These are phyloP conservation scores for Carpinus viminea DNA, from an alignment of 306 rosid genomes.

Conservation along the genomic window DNA sequence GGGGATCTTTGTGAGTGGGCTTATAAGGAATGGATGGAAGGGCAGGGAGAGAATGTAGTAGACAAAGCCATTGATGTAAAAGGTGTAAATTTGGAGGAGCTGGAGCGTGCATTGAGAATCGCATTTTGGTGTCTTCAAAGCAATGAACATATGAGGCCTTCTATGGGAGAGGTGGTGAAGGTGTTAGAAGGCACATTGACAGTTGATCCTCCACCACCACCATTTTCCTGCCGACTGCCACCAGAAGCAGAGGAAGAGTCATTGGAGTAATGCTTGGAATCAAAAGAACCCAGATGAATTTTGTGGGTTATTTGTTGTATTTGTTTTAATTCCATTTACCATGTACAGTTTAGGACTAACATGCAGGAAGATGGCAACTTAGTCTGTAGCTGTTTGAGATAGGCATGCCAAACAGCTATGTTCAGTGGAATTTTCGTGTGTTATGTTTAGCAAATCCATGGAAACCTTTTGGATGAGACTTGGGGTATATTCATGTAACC, in stretches of 20 bases:
- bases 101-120: constrained; percentile 61
- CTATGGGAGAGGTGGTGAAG: constrained; percentile 78
- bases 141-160: constrained; percentile 60
- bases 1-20: constrained; percentile 54
- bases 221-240: constrained; percentile 37
- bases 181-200: constrained; percentile 66
- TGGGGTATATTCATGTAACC: too few relatives aligned
- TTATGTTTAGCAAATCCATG: too few relatives aligned
- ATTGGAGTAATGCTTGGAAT: constrained; percentile 38
- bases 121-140: constrained; percentile 84
- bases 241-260: constrained; percentile 32
- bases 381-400: constrained; percentile 3
- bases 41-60: constrained; percentile 41
- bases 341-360: constrained; percentile 60
- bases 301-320: constrained; percentile 11
- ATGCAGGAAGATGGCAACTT: constrained; percentile 34
- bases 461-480: too few relatives aligned
- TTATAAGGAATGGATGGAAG: constrained; percentile 65
- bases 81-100: constrained; percentile 46
- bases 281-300: constrained; percentile 26
- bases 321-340: constrained; percentile 25
- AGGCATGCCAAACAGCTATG: background rate
- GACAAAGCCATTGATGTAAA: constrained; percentile 45
- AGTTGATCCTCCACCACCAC: constrained; percentile 76
- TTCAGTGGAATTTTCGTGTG: too few relatives aligned